phyloP scores from a whole-genome alignment of 768 basidiomycete genomes.

The Leucogyrophana mollusca region DNA sequence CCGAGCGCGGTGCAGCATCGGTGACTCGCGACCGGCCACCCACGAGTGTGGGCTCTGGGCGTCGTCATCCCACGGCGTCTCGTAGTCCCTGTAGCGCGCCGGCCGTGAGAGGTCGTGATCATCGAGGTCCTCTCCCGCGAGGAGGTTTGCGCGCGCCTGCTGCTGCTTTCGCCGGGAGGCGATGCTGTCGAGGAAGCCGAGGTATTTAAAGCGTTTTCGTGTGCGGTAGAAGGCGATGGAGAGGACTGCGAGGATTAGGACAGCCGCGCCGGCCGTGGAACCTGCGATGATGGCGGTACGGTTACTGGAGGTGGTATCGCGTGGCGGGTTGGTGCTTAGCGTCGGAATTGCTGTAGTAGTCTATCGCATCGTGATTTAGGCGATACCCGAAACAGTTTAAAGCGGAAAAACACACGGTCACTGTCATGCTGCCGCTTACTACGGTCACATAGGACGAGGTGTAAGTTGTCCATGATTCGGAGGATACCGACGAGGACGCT shows the following conservation, averaged over 20 bases:
- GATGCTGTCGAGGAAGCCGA: conserved; percentile 28
- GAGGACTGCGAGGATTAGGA: conserved; percentile 35
- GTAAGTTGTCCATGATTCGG: conserved; percentile 13
- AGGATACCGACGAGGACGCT: conserved; percentile 5
- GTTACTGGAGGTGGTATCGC: conserved; percentile 5
- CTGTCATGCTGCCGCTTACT: conserved; percentile 10
- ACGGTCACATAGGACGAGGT: conserved; percentile 18
- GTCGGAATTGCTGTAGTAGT: conserved; percentile 12
- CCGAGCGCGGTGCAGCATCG: conserved; percentile 35
- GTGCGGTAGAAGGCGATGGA: conserved; percentile 36
- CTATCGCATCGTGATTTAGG: conserved; percentile 7
- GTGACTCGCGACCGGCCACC: not conserved
- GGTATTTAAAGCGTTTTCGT: conserved; percentile 34
- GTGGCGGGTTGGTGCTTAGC: conserved; percentile 11
- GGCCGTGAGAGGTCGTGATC: conserved; percentile 8
- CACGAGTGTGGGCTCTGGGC: not conserved
- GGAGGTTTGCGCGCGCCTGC: conserved; percentile 17
- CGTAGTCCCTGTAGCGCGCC: conserved; percentile 18
- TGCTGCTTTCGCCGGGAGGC: conserved; percentile 18
- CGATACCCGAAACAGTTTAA: not conserved
- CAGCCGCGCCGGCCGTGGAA: conserved; percentile 35
- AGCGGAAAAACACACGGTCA: conserved; percentile 15
- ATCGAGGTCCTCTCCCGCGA: conserved; percentile 24
- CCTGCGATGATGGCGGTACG: conserved; percentile 44
- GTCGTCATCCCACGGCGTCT: conserved; percentile 22